Percentiles rank a stretch among this genome's conserved stretches.
phyloP scores from a whole-genome alignment of 2,329 filamentous ascomycete genomes.

The Fusarium cicatricum region DNA sequence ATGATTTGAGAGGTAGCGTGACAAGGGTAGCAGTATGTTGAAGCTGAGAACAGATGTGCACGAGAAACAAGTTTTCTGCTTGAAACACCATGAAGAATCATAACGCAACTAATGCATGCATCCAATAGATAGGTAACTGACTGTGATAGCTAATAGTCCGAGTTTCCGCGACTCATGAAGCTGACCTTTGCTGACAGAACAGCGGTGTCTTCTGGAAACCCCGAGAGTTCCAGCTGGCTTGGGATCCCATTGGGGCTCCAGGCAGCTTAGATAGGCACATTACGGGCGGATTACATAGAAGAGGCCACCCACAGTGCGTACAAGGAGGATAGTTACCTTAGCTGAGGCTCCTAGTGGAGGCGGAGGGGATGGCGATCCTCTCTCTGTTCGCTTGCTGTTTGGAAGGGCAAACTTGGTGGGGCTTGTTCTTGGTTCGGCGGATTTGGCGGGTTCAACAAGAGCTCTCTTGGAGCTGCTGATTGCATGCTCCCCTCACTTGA shows the following conservation, averaged over 20 bases:
- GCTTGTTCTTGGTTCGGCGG: slow-evolving; percentile 3
- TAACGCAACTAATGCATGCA: neutral
- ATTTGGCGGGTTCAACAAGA: slow-evolving; percentile 17
- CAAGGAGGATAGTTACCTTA: neutral
- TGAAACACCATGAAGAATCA: neutral
- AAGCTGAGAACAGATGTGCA: slow-evolving; percentile 21
- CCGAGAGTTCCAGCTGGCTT: slow-evolving; percentile 7
- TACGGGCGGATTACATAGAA: slow-evolving; percentile 28
- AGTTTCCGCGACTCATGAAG: neutral
- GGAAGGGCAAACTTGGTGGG: slow-evolving; percentile 20
- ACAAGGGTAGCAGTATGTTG: too few relatives aligned
- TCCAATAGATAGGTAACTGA: neutral
- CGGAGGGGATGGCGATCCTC: slow-evolving; percentile 20
- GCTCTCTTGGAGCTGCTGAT: slow-evolving; percentile 16
- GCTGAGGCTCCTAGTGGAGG: slow-evolving; percentile 2
- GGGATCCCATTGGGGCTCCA: slow-evolving; percentile 1
- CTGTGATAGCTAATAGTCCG: neutral
- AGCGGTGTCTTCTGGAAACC: slow-evolving; percentile 31
- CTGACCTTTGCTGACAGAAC: slow-evolving; percentile 14
- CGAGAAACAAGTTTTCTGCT: slow-evolving; percentile 5
- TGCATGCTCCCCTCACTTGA: slow-evolving; percentile 16
- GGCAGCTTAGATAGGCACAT: slow-evolving; percentile 28
- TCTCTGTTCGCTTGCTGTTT: neutral
- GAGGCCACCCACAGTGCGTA: slow-evolving; percentile 26
- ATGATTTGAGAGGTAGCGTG: too few relatives aligned